Evolutionary conservation across 2,329 filamentous ascomycete species (phyloP).

Genomic region (Nemania sp.): DNA sequence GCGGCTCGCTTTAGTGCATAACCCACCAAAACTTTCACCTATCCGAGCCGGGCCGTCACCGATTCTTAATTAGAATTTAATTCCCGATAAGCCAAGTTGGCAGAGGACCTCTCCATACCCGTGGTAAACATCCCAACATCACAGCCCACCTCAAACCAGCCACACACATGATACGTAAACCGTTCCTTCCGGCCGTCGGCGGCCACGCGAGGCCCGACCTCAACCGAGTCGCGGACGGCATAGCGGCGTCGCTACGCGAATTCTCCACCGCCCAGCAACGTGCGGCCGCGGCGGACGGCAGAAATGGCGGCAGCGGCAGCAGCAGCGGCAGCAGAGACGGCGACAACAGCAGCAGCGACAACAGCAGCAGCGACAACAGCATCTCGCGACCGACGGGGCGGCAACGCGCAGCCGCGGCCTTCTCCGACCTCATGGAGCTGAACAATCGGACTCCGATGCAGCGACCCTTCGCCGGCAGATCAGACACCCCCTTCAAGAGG

Average conservation of each 20-base stretch:
- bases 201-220: constrained; percentile 38
- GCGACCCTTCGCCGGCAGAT: not conserved
- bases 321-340: too few species aligned
- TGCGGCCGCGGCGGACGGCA: constrained; percentile 7
- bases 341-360: too few species aligned
- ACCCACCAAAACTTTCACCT: not conserved
- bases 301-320: not conserved
- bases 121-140: constrained; percentile 13
- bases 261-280: constrained; percentile 40
- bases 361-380: constrained; percentile 1
- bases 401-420: constrained; percentile 33
- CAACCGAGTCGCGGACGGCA: constrained; percentile 38
- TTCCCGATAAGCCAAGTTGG: constrained; percentile 18
- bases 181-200: constrained; percentile 34
- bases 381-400: constrained; percentile 24
- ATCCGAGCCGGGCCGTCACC: constrained; percentile 13
- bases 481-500: not conserved
- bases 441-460: not conserved
- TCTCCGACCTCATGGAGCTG: constrained; percentile 34
- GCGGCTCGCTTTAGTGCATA: constrained; percentile 11
- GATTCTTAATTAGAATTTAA: constrained; percentile 29
- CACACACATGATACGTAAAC: constrained; percentile 40
- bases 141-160: constrained; percentile 22
- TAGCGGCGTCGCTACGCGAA: constrained; percentile 39
- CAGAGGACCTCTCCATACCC: not conserved